Base-by-base conservation (phyloP, 1,284 basidiomycete species). In the Ganoderma lingzhi region DNA sequence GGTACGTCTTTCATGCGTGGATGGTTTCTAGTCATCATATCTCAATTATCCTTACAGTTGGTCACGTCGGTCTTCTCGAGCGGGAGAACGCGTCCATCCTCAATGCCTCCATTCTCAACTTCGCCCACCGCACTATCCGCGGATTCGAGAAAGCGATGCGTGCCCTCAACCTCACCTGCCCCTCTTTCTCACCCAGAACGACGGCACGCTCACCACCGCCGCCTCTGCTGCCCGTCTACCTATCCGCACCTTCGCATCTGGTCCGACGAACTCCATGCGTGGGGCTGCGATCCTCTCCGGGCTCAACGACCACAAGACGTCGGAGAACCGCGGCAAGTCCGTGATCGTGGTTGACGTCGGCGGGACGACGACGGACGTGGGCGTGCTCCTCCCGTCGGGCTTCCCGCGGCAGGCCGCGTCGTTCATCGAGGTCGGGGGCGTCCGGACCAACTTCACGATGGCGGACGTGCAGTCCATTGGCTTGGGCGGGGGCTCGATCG, bases 61-160 rank as follows among this genome's bases (percentile, higher is more conserved):
- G 85, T 12, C 84, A 86, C 69, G 80, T 88, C 64, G 87, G 88
- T 61, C 82, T 90, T 64, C 79, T 90, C 19, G 87, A 89, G 73
- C 84, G 89, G 48, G 89, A 90, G 77, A 90, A 90, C 68, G 88
- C 89, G 0, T 78, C 87, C 28, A 88, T 90, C 63, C 82, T 90
- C 70, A 90, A 90, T 74, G 87, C 88, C 6, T 86, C 87, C 0
- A 85, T 90, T 64, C 80, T 86, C 14, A 76, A 82, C 4, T 89
- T 86, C 71, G 88, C 88, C 1, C 81, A 82, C 44, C 78, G 78
- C 15, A 88, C 88, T 0, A 85, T 90, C 56, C 62, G 76, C 1
- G 84, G 85, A 39, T 90, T 89, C 80, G 81, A 85, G 71, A 77
- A 76, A 0, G 87, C 87, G 6, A 84, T 86, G 74, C 79, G 78